Evolutionary conservation across 2,329 filamentous ascomycete species (phyloP), one percentile per base, ranked within the genome.

Genomic region (Cercospora janseana): DNA sequence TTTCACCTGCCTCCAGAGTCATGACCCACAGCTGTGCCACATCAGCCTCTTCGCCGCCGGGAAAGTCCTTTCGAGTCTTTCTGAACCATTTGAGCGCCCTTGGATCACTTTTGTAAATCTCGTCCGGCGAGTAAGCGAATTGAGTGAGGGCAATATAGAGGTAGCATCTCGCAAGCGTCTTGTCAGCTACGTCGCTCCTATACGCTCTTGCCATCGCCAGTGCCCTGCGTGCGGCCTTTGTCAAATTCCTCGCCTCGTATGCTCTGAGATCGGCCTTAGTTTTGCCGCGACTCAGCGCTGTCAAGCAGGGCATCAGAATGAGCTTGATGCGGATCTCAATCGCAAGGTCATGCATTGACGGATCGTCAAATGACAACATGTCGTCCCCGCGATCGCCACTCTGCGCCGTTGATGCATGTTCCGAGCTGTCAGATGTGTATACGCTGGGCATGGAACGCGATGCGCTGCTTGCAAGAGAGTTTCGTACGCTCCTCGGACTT

Each of bases 71-170:
- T 9, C 18, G 15, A 18, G 32, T 28, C n/a, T 27, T 18, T n/a
- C 32, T 38, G 16, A 46, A 35, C n/a, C 32, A 35, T n/a, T 46
- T 46, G 6, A 35, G 44, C 21, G 44, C 44, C 12, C 44, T 31
- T n/a, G 13, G 6, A 38, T 28, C 32, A n/a, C 24, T 46, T 28
- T 46, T 46, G 13, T 29, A 23, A 9, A 29, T 27, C 13, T 21
- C n/a, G 16, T 46, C 44, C 10, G 13, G 20, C 9, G 44, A 46
- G 23, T 38, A 46, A 15, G 34, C n/a, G 24, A 38, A 12, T n/a
- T 46, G 29, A 3, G 44, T 46, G 24, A 46, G 29, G 3, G 31
- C 44, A 1, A 37, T 35, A 23, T 46, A 46, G 24, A 46, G 28
- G 24, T 37, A 35, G 31, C 44, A 46, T 40, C 44, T 20, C 23